phyloP scores from a whole-genome alignment of 2,329 filamentous ascomycete genomes.

The Keithomyces neogunnii region DNA sequence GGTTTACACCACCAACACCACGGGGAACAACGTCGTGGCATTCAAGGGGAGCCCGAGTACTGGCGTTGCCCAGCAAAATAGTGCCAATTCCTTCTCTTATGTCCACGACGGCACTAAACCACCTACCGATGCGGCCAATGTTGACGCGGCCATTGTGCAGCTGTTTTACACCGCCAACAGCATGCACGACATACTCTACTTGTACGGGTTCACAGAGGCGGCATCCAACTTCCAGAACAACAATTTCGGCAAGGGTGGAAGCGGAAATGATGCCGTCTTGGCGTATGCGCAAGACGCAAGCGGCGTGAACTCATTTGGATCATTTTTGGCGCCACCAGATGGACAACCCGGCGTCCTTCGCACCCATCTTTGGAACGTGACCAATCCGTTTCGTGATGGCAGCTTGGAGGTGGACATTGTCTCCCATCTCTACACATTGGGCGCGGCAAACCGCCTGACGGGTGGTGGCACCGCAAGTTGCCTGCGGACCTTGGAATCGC shows the following conservation, averaged over 20 bases:
- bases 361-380: slow-evolving; percentile 48
- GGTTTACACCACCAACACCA: too few species aligned
- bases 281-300: slow-evolving; percentile 48
- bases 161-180: slow-evolving; percentile 53
- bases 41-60: slow-evolving; percentile 13
- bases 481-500: slow-evolving; percentile 35
- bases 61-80: slow-evolving; percentile 5
- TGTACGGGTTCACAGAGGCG: slow-evolving; percentile 47
- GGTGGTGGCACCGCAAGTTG: slow-evolving; percentile 46
- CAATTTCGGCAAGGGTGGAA: slow-evolving; percentile 45
- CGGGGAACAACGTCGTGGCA: too few species aligned
- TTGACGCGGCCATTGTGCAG: slow-evolving; percentile 47
- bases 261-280: slow-evolving; percentile 42
- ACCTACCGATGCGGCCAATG: slow-evolving; percentile 31
- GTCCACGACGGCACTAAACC: slow-evolving; percentile 32
- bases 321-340: slow-evolving; percentile 46
- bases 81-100: slow-evolving; percentile 35
- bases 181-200: slow-evolving; percentile 51
- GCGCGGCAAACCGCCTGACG: slow-evolving; percentile 47
- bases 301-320: slow-evolving; percentile 43
- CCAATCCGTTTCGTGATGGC: slow-evolving; percentile 41
- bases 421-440: slow-evolving; percentile 51
- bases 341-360: slow-evolving; percentile 44
- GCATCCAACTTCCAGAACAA: slow-evolving; percentile 53
- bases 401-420: slow-evolving; percentile 51